Base-by-base conservation (phyloP, 192 early-diverging fungal genomes). In the Coemansia sp. region DNA sequence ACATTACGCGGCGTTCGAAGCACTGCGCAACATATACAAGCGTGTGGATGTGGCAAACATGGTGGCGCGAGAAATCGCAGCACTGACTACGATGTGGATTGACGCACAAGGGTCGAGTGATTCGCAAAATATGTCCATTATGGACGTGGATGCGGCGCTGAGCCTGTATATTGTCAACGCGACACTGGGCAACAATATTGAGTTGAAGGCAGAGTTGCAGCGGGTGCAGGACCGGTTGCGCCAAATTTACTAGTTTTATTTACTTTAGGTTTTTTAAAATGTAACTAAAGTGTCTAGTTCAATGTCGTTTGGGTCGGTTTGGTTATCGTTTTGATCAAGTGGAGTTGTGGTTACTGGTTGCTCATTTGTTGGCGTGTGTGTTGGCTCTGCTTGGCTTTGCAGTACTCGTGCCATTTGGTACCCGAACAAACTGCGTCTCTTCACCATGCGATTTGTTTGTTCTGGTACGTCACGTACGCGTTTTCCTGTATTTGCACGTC, bases 151-250 rank as follows among this genome's bases (percentile, higher is more conserved):
- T 34, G 60, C 74, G 36, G 82, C 78, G 0, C 42, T 84, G 53
- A 84, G 71, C 69, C 68, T 75, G 68, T 81, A 81, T 38, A 84
- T 84, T 42, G 66, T 81, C 52, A 65, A 68, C 14, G 59, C 78
- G 0, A 71, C 65, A 17, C 44, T 81, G 20, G 49, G 34, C 37
- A 73, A 78, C 28, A 71, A 70, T 38, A 51, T 38, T 9, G 58
- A 64, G 7, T 60, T 84, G 36, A 69, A 71, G 49, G 52, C 53
- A 26, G 78, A 81, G 47, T 46, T 84, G 11, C 78, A 81, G 55
- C 62, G 55, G 0, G 68, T 64, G 9, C 82, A 84, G 25, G 68
- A 68, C 11, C 64, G 63, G 15, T 68, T 84, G 50, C 78, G 75
- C 25, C 66, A 70, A 21, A 50, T 67, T n/a, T 69, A 81, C 53